Conservation (phyloP, 1,139 yeast species). For the Yarrowia galli region DNA sequence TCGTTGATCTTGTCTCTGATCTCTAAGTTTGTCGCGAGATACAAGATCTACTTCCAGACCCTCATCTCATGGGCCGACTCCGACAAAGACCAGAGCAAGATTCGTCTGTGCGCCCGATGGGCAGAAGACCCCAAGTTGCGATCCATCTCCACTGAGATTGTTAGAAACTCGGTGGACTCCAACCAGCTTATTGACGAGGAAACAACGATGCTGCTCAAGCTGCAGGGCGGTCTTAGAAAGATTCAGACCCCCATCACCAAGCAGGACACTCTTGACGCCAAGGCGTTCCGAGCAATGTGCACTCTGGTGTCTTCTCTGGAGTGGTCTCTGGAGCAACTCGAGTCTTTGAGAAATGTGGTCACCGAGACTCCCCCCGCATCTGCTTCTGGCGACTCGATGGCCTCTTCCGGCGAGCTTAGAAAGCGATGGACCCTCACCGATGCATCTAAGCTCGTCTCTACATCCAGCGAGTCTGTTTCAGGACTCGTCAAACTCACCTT, state of each 20-base stretch:
- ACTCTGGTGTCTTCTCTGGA: conserved; percentile 45
- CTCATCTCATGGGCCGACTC: conserved; percentile 39
- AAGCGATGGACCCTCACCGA: conserved; percentile 50
- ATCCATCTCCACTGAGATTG: conserved; percentile 33
- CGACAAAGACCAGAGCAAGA: conserved; percentile 34
- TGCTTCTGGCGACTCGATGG: conserved; percentile 34
- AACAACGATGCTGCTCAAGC: conserved; percentile 7
- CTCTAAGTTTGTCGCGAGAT: conserved; percentile 41
- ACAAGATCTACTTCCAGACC: conserved; percentile 39
- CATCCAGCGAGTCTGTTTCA: conserved; percentile 17
- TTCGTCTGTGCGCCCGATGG: conserved; percentile 23
- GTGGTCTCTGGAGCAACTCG: conserved; percentile 45
- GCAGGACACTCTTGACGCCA: conserved; percentile 45
- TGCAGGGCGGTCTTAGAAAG: conserved; percentile 12
- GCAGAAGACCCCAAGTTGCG: conserved; percentile 15
- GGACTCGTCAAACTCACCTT: conserved; percentile 43
- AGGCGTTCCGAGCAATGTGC: conserved; percentile 44
- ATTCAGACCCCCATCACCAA: conserved; percentile 39
- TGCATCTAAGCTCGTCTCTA: conserved; percentile 41
- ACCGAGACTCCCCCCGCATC: conserved; percentile 40
- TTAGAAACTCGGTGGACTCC: conserved; percentile 35
- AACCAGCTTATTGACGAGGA: conserved; percentile 40
- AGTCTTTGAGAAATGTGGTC: conserved; percentile 43
- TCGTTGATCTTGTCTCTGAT: conserved; percentile 47
- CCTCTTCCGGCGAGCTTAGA: conserved; percentile 42